Percentiles rank a stretch among this genome's conserved stretches.
Conservation (phyloP, 2,329 filamentous ascomycete genomes). For the Sphaerulina populicola region DNA sequence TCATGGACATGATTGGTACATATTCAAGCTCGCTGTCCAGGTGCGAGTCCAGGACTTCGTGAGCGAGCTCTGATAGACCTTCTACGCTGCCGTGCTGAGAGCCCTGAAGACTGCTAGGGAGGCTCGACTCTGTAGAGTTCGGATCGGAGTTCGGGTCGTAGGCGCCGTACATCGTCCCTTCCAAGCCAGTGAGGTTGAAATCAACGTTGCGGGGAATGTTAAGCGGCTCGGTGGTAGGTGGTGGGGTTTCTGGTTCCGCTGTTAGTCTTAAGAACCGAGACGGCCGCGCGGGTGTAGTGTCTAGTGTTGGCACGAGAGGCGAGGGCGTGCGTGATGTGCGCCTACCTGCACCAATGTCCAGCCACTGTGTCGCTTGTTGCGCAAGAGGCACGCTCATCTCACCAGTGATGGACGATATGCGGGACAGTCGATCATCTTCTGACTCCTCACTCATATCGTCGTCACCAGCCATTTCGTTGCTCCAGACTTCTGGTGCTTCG, state of each 20-base stretch:
- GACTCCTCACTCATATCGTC: conserved; percentile 45
- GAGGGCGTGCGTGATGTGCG: conserved; percentile 25
- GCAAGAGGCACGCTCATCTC: conserved; percentile 15
- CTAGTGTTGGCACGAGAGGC: conserved; percentile 18
- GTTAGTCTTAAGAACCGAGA: conserved; percentile 23
- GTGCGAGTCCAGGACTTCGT: conserved; percentile 50
- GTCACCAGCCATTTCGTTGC: conserved; percentile 67
- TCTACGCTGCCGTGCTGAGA: conserved; percentile 41
- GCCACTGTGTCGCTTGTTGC: conserved; percentile 16
- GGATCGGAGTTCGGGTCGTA: conserved; percentile 44
- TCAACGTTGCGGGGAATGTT: conserved; percentile 3
- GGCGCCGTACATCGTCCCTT: conserved; percentile 69
- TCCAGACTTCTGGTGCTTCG: conserved; percentile 62
- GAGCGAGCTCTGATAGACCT: conserved; percentile 35
- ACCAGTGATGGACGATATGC: conserved; percentile 31
- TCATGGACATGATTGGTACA: conserved; percentile 84
- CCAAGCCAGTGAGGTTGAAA: conserved; percentile 48
- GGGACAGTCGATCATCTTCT: conserved; percentile 31
- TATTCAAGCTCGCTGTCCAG: conserved; percentile 84
- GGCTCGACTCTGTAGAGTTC: conserved; percentile 60
- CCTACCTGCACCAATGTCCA: conserved; percentile 17
- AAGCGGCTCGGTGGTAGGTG: conserved; percentile 12
- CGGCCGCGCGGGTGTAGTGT: conserved; percentile 13
- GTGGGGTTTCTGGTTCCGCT: conserved; percentile 24
- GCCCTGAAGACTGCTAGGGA: conserved; percentile 57